Base-by-base conservation (phyloP, 2,329 filamentous ascomycete species). In the Scortechinia acanthostroma region DNA sequence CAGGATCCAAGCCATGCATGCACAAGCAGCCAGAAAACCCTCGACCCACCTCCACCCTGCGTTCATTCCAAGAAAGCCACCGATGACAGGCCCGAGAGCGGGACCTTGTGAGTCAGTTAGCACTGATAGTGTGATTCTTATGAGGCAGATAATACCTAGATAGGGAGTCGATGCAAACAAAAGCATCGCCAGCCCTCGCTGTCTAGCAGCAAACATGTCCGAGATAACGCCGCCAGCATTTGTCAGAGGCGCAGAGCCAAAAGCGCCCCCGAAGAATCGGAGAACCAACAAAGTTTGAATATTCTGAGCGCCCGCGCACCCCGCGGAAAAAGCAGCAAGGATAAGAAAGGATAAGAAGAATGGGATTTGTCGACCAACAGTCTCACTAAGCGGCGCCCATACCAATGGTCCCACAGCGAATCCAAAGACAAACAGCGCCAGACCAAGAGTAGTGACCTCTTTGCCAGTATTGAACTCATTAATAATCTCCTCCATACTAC, bases 71-170 rank as follows among this genome's bases (percentile, higher is more conserved):
- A 73, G 52, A 52, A 75, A 76, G 0, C 72, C 73, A 15, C 71
- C 73, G 16, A 74, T 64, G 13, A 76, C 65, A 2, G 73, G 73
- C 0, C 73, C 74, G 1, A 76, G 55, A 1, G 74, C 65, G 0
- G 67, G 64, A 3, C 35, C 35, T 40, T 6, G 17, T 19, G 6
- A 40, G 14, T 10, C 20, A 6, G 17, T 40, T 19, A 40, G 35
- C 17, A 40, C 10, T n/a, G 17, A 10, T n/a, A n/a, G n/a, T n/a
- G n/a, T n/a, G n/a, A n/a, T n/a, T n/a, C n/a, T n/a, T n/a, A n/a
- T n/a, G n/a, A n/a, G n/a, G n/a, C n/a, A n/a, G n/a, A n/a, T 10
- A 10, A 10, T 40, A 40, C 67, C 68, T 51, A 69, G 60, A 52
- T 70, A 69, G 0, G 68, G 66, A 2, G 65, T 66, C 4, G 61